phyloP scores from a whole-genome alignment of 306 rosid species.

The Malus fusca region DNA sequence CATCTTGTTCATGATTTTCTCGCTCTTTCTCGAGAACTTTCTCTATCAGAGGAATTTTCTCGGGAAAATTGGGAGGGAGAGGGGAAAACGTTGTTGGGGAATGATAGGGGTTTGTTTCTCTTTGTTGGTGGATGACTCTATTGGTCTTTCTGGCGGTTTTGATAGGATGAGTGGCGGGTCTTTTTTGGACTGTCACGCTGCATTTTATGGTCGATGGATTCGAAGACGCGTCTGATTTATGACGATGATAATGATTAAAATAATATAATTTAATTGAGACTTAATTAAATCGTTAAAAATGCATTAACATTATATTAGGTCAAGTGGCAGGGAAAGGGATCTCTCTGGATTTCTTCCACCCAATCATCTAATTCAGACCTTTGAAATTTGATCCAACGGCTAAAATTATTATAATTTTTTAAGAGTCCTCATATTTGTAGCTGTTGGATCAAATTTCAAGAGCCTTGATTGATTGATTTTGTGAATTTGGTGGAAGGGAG shows the following conservation, averaged over 20 bases:
- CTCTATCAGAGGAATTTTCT: slow-evolving; percentile 8
- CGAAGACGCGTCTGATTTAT: background rate
- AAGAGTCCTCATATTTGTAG: too few relatives aligned
- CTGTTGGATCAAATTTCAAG: too few relatives aligned
- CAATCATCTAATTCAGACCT: too few relatives aligned
- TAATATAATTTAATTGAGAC: too few relatives aligned
- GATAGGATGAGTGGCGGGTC: background rate
- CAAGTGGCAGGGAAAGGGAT: background rate
- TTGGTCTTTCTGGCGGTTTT: background rate
- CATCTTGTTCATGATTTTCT: slow-evolving; percentile 12
- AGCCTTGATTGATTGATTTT: too few relatives aligned
- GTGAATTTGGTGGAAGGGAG: too few relatives aligned
- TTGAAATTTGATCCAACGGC: too few relatives aligned
- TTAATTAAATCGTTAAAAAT: too few relatives aligned
- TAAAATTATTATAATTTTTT: too few relatives aligned
- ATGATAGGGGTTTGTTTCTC: background rate
- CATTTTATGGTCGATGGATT: background rate
- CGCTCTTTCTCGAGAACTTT: background rate
- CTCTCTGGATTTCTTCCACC: too few relatives aligned
- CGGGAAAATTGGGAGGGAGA: slow-evolving; percentile 2
- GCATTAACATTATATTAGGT: background rate
- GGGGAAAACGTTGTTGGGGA: background rate
- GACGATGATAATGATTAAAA: background rate
- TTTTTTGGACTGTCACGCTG: background rate
- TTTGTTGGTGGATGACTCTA: background rate